Evolutionary conservation across 495 filamentous ascomycete genomes (phyloP).

Genomic region (Talaromyces adpressus): DNA sequence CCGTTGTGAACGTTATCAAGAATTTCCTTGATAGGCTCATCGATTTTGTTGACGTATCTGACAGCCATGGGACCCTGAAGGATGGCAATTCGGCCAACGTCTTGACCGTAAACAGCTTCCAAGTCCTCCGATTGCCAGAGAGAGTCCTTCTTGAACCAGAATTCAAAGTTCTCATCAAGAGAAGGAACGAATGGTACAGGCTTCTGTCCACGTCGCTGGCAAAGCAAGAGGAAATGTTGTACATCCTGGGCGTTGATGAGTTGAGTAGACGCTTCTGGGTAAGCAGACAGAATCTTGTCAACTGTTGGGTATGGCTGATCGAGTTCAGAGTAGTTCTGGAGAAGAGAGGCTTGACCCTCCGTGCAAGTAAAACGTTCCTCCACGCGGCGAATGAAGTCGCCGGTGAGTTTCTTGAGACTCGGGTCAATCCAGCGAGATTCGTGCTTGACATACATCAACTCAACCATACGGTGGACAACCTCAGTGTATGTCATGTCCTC

Average conservation of each 20-base stretch:
- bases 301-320: constrained; percentile 8
- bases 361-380: constrained; percentile 16
- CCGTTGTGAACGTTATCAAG: constrained; percentile 53
- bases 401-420: constrained; percentile 21
- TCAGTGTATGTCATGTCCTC: constrained; percentile 35
- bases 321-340: constrained; percentile 10
- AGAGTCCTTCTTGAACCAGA: constrained; percentile 39
- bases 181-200: constrained; percentile 32
- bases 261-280: constrained; percentile 16
- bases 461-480: constrained; percentile 22
- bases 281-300: constrained; percentile 9
- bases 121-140: constrained; percentile 38
- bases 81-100: constrained; percentile 30
- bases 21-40: constrained; percentile 25
- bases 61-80: constrained; percentile 35
- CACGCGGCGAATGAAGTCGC: constrained; percentile 21
- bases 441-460: constrained; percentile 29
- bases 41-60: constrained; percentile 17
- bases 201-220: constrained; percentile 22
- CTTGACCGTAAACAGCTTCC: constrained; percentile 29
- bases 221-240: constrained; percentile 22
- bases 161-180: constrained; percentile 34
- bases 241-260: constrained; percentile 26
- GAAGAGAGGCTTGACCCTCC: constrained; percentile 11
- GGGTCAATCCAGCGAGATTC: constrained; percentile 30